These are phyloP conservation scores for Pelagomonas calceolata DNA, from an alignment of 108 stramenopile genomes.

Conservation along the genomic window DNA sequence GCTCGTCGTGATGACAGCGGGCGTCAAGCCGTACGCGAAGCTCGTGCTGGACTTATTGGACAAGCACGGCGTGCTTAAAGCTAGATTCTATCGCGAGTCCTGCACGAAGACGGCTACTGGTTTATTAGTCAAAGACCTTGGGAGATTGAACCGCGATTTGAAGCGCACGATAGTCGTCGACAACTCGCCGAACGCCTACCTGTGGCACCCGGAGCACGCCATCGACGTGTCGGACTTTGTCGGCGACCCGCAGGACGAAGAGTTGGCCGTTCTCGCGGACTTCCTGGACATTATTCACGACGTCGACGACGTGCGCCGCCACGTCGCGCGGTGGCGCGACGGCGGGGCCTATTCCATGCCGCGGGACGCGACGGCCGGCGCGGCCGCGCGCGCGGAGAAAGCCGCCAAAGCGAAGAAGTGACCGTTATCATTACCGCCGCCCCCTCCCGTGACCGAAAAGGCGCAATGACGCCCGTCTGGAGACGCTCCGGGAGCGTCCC, in stretches of 20 bases:
- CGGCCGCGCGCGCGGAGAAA: background rate
- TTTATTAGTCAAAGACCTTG: constrained; percentile 43
- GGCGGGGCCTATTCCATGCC: background rate
- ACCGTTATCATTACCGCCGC: no score
- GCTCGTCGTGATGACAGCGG: constrained; percentile 49
- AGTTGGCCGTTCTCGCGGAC: constrained; percentile 33
- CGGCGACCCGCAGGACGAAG: constrained; percentile 34
- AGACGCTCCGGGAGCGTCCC: no score
- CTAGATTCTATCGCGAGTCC: constrained; percentile 37
- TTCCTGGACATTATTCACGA: constrained; percentile 33
- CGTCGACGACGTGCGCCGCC: constrained; percentile 8
- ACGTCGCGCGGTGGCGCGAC: background rate
- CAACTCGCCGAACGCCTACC: constrained; percentile 47
- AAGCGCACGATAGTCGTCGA: constrained; percentile 42
- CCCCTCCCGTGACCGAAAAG: no score
- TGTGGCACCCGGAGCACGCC: constrained; percentile 50
- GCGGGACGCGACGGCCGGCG: no score
- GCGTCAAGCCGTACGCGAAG: constrained; percentile 39
- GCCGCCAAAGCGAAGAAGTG: background rate
- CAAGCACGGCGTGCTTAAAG: constrained; percentile 7
- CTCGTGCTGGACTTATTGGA: constrained; percentile 45
- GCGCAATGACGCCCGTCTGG: no score
- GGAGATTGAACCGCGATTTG: constrained; percentile 26
- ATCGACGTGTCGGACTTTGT: constrained; percentile 42
- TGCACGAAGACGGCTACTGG: constrained; percentile 43